Evolutionary conservation across 2,329 filamentous ascomycete species (phyloP), one percentile per base, ranked within the genome.

Genomic region (Colletotrichum liaoningense): DNA sequence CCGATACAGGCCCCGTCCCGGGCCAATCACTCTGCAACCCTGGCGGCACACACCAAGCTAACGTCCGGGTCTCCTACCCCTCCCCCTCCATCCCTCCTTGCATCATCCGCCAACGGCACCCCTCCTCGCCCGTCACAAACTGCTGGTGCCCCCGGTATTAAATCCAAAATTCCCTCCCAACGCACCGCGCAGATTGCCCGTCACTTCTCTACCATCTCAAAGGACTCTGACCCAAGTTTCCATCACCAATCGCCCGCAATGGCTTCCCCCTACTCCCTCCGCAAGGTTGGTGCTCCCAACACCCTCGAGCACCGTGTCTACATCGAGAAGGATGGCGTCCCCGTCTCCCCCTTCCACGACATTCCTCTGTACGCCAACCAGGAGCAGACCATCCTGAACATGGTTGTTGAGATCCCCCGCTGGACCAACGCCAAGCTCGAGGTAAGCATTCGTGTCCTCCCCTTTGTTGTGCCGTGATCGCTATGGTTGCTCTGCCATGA

Each of bases 371-470:
- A 95, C 84, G 96, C 96, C 92, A 98, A 99, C 85, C 90, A 94
- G 86, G 93, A 98, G 89, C 92, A 98, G 90, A 97, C 93, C 79
- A 88, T 98, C 84, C 91, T 99, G 82, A 99, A 99, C 93, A 99
- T 99, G 97, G 85, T 99, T 77, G 97, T 99, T 80, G 97, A 99
- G 93, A 98, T 99, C 81, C 97, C 97, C 81, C 93, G 97, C 88
- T 99, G 97, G 97, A 98, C 96, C 89, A 99, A 99, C 88, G 97
- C 94, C 81, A 99, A 99, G 92, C 94, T 97, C 86, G 97, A 99
- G 94, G 96, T 98, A 85, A 78, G 93, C 87, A 72, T 75, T 52
- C 60, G 75, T 69, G 35, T 35, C 26, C 28, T n/a, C 71, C 33
- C 70, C 19, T 67, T 70, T 65, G 56, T 19, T 52, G 58, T 66